Evolutionary conservation across 208 protist species (phyloP), one percentile per base, ranked within the genome.

Genomic region (Trypanosoma brucei): DNA sequence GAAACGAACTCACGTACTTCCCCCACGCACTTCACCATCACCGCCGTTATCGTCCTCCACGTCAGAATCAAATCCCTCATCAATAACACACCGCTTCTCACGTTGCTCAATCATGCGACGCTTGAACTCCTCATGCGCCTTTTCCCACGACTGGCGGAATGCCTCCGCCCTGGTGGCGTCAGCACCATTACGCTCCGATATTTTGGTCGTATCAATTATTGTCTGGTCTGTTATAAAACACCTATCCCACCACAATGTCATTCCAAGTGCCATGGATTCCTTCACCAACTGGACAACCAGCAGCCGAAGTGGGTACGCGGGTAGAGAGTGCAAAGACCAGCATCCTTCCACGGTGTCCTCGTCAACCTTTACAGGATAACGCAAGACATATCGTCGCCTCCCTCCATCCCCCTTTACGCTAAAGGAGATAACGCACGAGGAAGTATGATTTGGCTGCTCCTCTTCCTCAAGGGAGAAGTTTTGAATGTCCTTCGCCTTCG

Each of bases 231-330:
- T 75, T 9, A 68, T 54, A 55, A 91, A 87, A 53, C 81, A 88
- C 45, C 72, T 72, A 61, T 91, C 82, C 84, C 87, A 93, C 84
- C 87, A 93, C 4, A 91, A 67, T 22, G 61, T 72, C 69, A 88
- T 70, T 31, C 84, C 82, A 13, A 76, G 31, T 9, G 67, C 87
- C 36, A 93, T 44, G 1, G 79, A 44, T 42, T 82, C 77, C 59
- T 93, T 93, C 39, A 85, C 79, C 3, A 93, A 60, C 62, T 91
- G 70, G 40, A 88, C 74, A 8, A 85, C 73, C 14, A 93, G 62
- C 3, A 93, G 61, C 4, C 87, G 81, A 59, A 86, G 13, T 3
- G 53, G 59, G 48, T 45, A 56, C 0, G 40, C 68, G 0, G 72
- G 72, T 50, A 91, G 72, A 0, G 74, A 79, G 57, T 84, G 69